These are phyloP conservation scores for Termitomyces titanicus DNA, from an alignment of 768 basidiomycete species.

Conservation along the genomic window DNA sequence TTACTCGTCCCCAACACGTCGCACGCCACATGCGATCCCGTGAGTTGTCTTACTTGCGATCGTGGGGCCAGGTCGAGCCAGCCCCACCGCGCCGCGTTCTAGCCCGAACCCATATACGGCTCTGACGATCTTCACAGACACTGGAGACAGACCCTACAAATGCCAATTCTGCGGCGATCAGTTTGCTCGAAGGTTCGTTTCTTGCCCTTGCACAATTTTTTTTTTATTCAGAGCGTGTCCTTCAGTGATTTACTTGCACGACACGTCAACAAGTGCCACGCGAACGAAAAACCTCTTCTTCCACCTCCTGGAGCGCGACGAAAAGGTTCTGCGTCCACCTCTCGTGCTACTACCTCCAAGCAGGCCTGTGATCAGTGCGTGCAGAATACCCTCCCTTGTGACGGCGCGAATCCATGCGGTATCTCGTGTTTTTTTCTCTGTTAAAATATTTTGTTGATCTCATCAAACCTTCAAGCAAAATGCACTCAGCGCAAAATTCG, in stretches of 20 bases:
- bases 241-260: constrained; percentile 77
- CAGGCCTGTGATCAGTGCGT: constrained; percentile 87
- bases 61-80: background rate
- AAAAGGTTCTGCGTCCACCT: constrained; percentile 63
- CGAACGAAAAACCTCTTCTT: constrained; percentile 58
- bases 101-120: constrained; percentile 1
- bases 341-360: constrained; percentile 74
- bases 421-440: constrained; percentile 23
- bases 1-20: constrained; percentile 88
- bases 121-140: constrained; percentile 44
- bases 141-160: constrained; percentile 87
- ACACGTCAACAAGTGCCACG: constrained; percentile 87
- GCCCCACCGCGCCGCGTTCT: constrained; percentile 19
- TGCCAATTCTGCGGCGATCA: constrained; percentile 87
- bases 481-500: constrained; percentile 66
- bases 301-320: constrained; percentile 44
- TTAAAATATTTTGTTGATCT: background rate
- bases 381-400: constrained; percentile 69
- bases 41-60: constrained; percentile 36
- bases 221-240: background rate
- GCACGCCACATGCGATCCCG: constrained; percentile 89
- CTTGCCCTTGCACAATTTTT: constrained; percentile 1
- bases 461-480: constrained; percentile 48
- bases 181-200: constrained; percentile 72
- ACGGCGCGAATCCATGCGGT: constrained; percentile 80